Percentiles rank a stretch among this genome's conserved stretches.
Conservation (phyloP, 2,329 filamentous ascomycete genomes). For the Diaporthe velutina region DNA sequence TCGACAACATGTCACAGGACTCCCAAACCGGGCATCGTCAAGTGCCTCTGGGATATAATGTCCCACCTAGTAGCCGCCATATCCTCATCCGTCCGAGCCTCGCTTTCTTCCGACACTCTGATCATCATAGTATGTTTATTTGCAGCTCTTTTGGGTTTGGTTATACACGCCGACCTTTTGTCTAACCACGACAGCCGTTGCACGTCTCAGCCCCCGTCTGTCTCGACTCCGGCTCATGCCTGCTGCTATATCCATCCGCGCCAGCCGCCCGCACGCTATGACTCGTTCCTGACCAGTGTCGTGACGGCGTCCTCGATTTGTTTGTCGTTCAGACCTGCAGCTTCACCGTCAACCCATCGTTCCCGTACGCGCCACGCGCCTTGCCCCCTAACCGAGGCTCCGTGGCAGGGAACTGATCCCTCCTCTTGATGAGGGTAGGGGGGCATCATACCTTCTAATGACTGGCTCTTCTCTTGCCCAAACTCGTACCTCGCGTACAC, state of each 20-base stretch:
- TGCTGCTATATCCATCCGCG: background rate
- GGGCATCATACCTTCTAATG: slow-evolving; percentile 60
- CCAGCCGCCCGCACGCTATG: slow-evolving; percentile 33
- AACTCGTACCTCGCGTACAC: slow-evolving; percentile 89
- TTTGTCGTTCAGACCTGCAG: slow-evolving; percentile 66
- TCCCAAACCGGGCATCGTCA: background rate
- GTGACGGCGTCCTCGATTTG: slow-evolving; percentile 72
- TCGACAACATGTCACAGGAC: background rate
- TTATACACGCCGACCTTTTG: background rate
- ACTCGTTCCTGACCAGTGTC: slow-evolving; percentile 62
- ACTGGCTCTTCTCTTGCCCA: slow-evolving; percentile 68
- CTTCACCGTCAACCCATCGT: slow-evolving; percentile 34
- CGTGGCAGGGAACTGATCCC: background rate
- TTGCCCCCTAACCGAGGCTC: background rate
- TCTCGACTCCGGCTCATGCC: background rate
- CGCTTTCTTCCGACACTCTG: too few relatives aligned
- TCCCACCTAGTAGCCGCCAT: background rate
- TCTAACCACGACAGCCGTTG: background rate
- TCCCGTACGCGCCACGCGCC: background rate
- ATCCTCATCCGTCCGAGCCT: background rate
- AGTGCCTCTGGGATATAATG: background rate
- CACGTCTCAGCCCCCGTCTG: background rate
- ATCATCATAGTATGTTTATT: background rate
- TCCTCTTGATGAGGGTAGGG: too few relatives aligned
- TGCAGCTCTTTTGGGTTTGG: background rate